phyloP scores from a whole-genome alignment of 805 yeast species.

The Barnettozyma sucrosica region DNA sequence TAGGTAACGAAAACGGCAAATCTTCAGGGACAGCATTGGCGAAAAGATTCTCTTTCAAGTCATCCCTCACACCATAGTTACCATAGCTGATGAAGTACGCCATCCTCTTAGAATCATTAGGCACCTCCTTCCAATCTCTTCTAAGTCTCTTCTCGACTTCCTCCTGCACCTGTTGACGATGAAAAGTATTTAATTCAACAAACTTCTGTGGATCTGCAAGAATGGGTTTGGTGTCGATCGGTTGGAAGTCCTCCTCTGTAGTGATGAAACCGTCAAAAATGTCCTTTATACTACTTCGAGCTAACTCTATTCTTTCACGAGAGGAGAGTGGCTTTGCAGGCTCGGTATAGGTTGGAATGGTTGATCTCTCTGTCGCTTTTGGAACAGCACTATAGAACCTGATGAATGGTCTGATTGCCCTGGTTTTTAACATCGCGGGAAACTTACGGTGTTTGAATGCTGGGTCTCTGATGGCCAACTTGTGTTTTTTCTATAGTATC shows the following conservation, averaged over 20 bases:
- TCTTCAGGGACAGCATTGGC: constrained; percentile 47
- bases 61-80: constrained; percentile 63
- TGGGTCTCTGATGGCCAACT: not conserved
- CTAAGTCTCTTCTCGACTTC: constrained; percentile 45
- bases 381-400: constrained; percentile 4
- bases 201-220: constrained; percentile 32
- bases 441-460: not conserved
- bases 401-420: not conserved
- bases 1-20: constrained; percentile 48
- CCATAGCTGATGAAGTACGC: constrained; percentile 64
- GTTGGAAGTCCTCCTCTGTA: constrained; percentile 38
- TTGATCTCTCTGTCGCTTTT: not conserved
- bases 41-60: constrained; percentile 41
- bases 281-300: constrained; percentile 22
- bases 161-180: constrained; percentile 51
- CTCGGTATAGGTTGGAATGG: not conserved
- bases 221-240: constrained; percentile 41
- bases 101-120: constrained; percentile 45
- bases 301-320: constrained; percentile 21
- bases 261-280: constrained; percentile 28
- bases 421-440: constrained; percentile 4
- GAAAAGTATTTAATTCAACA: constrained; percentile 34
- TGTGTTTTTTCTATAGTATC: not conserved
- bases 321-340: constrained; percentile 12
- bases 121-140: constrained; percentile 49